Base-by-base conservation (phyloP, 2,329 filamentous ascomycete species). In the Elsinoe ampelina region DNA sequence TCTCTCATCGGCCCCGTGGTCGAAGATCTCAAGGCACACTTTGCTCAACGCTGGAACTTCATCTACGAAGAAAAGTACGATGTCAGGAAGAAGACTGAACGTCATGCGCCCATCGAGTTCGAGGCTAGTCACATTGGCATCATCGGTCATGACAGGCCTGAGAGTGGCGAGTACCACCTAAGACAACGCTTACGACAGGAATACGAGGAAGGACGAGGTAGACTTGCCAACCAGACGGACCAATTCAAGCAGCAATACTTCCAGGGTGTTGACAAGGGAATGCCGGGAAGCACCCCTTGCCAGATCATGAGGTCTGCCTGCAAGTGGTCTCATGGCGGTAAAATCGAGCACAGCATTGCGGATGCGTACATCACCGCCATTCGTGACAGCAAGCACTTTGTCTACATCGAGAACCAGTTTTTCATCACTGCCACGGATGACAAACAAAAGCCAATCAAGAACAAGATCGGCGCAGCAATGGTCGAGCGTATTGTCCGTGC, bases 341-440 rank as follows among this genome's bases (percentile, higher is more conserved):
- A 70, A 8, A 77, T 79, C 4, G 84, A 87, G 68, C 89, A 93
- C 68, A 95, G 89, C 0, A 92, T 96, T 60, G 82, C 85, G 60
- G 91, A 92, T 67, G 90, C 90, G 1, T 95, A 95, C 66, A 82
- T 91, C 35, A 86, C 91, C 68, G 90, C 65, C 84, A 89, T 76
- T 62, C 87, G 95, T 61, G 86, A 93, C 62, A 95, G 89, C 1
- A 89, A 95, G 38, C 91, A 95, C 68, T 95, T 95, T 64, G 87
- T 95, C 56, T 89, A 86, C n/a, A 38, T 34, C 52, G 77, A 86
- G 54, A 73, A 81, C 57, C 86, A 89, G 67, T 93, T 93, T 74
- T 93, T 93, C 76, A 93, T 93, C 71, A 93, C 88, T 0, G 86
- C 87, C 2, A 91, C 87, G 1, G 77, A 76, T 48, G 78, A 86